A percentile compares a stretch with the other conserved stretches of the same genome.
phyloP scores from a whole-genome alignment of 345 rosid genomes.

The Acer negundo region DNA sequence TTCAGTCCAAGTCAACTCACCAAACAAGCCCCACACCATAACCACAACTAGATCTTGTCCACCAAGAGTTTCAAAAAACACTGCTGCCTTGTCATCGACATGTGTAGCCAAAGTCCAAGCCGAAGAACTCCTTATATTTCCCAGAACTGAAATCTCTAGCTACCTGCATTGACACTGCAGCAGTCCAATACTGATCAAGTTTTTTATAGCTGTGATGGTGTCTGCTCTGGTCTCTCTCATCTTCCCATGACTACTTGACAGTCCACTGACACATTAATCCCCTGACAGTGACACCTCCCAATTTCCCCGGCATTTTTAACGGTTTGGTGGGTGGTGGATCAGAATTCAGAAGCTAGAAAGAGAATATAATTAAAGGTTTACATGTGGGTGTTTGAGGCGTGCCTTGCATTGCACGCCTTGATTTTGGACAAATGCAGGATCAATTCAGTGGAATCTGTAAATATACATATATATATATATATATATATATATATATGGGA shows the following conservation, averaged over 20 bases:
- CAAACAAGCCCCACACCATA: constrained; percentile 23
- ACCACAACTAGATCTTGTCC: constrained; percentile 22
- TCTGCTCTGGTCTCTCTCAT: neutral
- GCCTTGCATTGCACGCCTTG: constrained; percentile 1
- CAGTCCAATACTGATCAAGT: neutral
- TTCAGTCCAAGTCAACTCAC: constrained; percentile 50
- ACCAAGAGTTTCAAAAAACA: constrained; percentile 39
- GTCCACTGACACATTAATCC: neutral
- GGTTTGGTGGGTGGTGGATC: constrained; percentile 17
- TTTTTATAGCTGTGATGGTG: constrained; percentile 1
- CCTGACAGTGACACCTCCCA: constrained; percentile 6
- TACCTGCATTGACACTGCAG: constrained; percentile 34
- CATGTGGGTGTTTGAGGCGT: constrained; percentile 11
- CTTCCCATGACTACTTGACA: neutral
- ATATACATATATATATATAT: neutral
- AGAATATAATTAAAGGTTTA: neutral
- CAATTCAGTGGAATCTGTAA: constrained; percentile 9
- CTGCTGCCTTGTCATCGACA: constrained; percentile 41
- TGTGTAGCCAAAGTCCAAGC: constrained; percentile 73
- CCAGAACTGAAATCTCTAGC: constrained; percentile 40
- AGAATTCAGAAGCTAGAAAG: neutral
- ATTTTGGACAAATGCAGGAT: constrained; percentile 1
- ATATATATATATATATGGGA: neutral
- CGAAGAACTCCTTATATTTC: constrained; percentile 63
- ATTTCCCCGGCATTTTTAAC: constrained; percentile 14